These are phyloP conservation scores for Lentinula guzmanii DNA, from an alignment of 768 basidiomycete genomes.

Conservation along the genomic window DNA sequence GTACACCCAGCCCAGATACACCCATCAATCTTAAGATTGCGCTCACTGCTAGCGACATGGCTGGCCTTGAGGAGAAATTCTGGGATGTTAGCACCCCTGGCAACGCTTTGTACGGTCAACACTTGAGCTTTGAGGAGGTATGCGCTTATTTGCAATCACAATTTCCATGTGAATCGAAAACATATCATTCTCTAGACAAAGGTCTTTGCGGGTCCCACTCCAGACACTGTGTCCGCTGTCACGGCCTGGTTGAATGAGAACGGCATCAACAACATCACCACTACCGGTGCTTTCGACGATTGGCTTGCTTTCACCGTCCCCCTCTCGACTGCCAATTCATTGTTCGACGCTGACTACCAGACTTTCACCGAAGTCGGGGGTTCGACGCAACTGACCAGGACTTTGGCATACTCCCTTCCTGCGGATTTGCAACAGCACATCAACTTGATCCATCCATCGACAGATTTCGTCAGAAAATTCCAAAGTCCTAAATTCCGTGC, in stretches of 20 bases:
- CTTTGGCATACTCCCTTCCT: slow-evolving; percentile 22
- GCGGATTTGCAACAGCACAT: slow-evolving; percentile 16
- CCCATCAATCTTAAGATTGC: slow-evolving; percentile 30
- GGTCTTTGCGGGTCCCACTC: slow-evolving; percentile 19
- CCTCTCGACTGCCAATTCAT: slow-evolving; percentile 19
- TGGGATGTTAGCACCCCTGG: slow-evolving; percentile 30
- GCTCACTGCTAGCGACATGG: slow-evolving; percentile 25
- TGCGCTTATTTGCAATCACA: background rate
- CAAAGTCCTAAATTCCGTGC: slow-evolving; percentile 13
- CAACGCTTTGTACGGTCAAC: slow-evolving; percentile 28
- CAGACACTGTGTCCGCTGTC: slow-evolving; percentile 18
- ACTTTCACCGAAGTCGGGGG: slow-evolving; percentile 16
- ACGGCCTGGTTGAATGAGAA: slow-evolving; percentile 17
- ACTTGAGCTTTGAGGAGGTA: slow-evolving; percentile 32
- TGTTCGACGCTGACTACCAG: slow-evolving; percentile 21
- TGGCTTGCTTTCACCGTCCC: slow-evolving; percentile 21
- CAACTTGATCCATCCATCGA: slow-evolving; percentile 23
- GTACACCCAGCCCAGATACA: slow-evolving; percentile 21
- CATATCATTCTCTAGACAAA: slow-evolving; percentile 15
- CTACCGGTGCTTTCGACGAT: slow-evolving; percentile 15
- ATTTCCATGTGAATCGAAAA: background rate
- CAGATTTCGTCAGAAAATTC: slow-evolving; percentile 14
- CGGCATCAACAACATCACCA: slow-evolving; percentile 16
- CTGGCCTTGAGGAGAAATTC: slow-evolving; percentile 28
- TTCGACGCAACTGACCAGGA: slow-evolving; percentile 17